Evolutionary conservation across 768 basidiomycete genomes (phyloP).

Genomic region (Mycena vitilis): DNA sequence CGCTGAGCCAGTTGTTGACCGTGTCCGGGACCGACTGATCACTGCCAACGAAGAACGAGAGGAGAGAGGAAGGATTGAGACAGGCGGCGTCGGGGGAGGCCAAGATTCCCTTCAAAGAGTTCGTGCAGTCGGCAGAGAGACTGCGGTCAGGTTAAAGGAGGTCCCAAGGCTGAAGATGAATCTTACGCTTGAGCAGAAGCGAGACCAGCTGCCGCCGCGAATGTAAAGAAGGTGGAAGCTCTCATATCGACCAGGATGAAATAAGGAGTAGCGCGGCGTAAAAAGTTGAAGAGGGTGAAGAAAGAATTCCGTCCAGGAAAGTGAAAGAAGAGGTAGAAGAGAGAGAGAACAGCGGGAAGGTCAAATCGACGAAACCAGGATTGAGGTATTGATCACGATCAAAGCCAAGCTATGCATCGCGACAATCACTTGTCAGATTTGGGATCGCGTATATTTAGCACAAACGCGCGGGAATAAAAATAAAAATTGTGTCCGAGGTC

Average conservation of each 20-base stretch:
- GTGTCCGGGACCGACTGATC: constrained; percentile 51
- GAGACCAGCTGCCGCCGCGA: constrained; percentile 47
- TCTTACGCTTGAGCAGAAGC: constrained; percentile 58
- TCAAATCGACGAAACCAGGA: not conserved
- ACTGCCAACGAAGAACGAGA: constrained; percentile 30
- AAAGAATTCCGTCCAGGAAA: constrained; percentile 20
- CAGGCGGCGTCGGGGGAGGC: constrained; percentile 60
- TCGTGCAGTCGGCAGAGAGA: constrained; percentile 62
- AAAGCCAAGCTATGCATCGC: constrained; percentile 9
- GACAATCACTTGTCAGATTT: constrained; percentile 14
- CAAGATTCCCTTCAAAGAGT: constrained; percentile 58
- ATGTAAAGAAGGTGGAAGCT: constrained; percentile 40
- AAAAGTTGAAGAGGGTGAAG: not conserved
- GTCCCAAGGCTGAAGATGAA: constrained; percentile 5
- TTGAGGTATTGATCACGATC: constrained; percentile 2
- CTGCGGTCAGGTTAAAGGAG: constrained; percentile 32
- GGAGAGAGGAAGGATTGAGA: constrained; percentile 52
- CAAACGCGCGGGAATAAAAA: not conserved
- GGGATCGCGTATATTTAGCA: constrained; percentile 4
- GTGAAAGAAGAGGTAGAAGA: constrained; percentile 33
- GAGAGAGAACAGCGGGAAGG: not conserved
- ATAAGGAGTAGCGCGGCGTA: constrained; percentile 13
- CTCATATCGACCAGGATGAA: constrained; percentile 36
- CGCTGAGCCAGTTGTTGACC: constrained; percentile 70
- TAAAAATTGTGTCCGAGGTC: too few relatives aligned